Conservation (phyloP, 179 eudicot genomes). For the Sideroxylon spinosum region DNA sequence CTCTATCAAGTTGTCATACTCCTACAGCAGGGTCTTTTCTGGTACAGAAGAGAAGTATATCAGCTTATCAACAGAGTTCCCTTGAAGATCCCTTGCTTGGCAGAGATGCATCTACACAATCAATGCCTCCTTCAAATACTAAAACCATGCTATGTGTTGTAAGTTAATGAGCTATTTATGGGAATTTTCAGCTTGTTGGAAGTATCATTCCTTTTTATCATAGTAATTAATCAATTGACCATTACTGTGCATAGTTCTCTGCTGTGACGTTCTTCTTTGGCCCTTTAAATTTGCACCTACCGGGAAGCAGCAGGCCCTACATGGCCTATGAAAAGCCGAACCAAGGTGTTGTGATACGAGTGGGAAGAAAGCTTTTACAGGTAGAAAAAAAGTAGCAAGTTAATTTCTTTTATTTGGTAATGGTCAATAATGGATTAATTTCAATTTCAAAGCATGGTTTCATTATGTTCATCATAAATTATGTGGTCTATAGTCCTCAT, state of each 20-base stretch:
- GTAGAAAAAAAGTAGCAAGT: constrained; percentile 20
- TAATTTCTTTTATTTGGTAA: not conserved
- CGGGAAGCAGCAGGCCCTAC: constrained; percentile 20
- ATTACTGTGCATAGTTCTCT: constrained; percentile 38
- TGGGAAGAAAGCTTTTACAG: constrained; percentile 58
- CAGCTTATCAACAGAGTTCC: constrained; percentile 26
- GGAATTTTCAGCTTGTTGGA: constrained; percentile 2
- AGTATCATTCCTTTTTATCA: not conserved
- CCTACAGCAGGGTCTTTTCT: constrained; percentile 47
- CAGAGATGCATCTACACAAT: constrained; percentile 30
- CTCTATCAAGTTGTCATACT: constrained; percentile 55
- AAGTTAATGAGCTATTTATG: constrained; percentile 29
- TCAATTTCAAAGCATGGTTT: not conserved
- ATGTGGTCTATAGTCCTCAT: not conserved
- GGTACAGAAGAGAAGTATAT: constrained; percentile 28
- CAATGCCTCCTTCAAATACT: constrained; percentile 34
- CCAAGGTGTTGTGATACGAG: constrained; percentile 29
- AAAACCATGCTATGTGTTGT: constrained; percentile 66
- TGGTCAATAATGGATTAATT: not conserved
- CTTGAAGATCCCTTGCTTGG: constrained; percentile 56
- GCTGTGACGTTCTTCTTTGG: constrained; percentile 41
- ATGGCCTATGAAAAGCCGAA: constrained; percentile 24
- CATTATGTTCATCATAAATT: not conserved
- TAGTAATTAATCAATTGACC: not conserved
- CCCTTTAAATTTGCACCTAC: constrained; percentile 27